Percentiles rank a stretch among this genome's conserved stretches.
These are phyloP conservation scores for Mycena galericulata DNA, from an alignment of 768 basidiomycete genomes.

Conservation along the genomic window DNA sequence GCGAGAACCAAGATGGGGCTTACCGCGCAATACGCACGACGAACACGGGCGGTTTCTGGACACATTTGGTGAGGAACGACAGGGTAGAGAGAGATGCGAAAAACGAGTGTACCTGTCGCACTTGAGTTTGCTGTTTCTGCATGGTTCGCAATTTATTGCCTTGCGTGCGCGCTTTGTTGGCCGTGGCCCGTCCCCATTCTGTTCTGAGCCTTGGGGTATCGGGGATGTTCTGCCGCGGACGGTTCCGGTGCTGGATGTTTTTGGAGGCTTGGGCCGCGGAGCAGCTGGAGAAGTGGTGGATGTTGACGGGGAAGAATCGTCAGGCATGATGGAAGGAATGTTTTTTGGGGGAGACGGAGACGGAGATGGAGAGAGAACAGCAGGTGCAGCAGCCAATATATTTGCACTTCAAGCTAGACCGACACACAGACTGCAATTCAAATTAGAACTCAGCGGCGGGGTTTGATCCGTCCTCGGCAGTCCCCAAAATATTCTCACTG, in stretches of 20 bases:
- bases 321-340: conserved; percentile 47
- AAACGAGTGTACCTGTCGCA: conserved; percentile 72
- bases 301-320: conserved; percentile 48
- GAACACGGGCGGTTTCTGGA: conserved; percentile 88
- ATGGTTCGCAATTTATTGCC: conserved; percentile 91
- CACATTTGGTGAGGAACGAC: conserved; percentile 18
- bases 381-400: conserved; percentile 27
- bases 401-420: no score
- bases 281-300: conserved; percentile 51
- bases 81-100: conserved; percentile 11
- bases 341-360: conserved; percentile 45
- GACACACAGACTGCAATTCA: no score
- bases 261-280: conserved; percentile 55
- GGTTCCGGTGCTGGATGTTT: conserved; percentile 53
- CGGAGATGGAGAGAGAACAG: conserved; percentile 25
- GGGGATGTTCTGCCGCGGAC: conserved; percentile 67
- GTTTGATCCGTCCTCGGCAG: conserved; percentile 1
- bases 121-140: conserved; percentile 88
- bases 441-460: no score
- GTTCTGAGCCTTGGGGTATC: conserved; percentile 53
- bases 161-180: conserved; percentile 88
- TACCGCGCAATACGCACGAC: conserved; percentile 86
- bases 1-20: conserved; percentile 40
- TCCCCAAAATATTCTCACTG: not conserved
- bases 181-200: conserved; percentile 65